phyloP scores from a whole-genome alignment of 495 filamentous ascomycete species.

The Penicillium psychrofluorescens region DNA sequence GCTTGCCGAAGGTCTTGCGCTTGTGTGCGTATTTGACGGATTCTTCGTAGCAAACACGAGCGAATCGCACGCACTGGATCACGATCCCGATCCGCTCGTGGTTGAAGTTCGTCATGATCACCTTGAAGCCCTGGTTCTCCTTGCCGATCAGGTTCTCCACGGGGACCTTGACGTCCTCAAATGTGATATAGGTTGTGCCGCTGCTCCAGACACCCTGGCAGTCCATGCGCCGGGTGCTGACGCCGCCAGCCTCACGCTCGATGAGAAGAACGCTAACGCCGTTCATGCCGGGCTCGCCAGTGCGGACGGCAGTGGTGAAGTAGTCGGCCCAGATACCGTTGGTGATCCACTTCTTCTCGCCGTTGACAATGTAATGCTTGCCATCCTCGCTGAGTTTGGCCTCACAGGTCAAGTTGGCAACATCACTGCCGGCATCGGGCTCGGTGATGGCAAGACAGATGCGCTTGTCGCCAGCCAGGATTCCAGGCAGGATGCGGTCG shows the following conservation, averaged over 20 bases:
- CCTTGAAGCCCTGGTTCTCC: slow-evolving; percentile 98
- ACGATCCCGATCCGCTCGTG: slow-evolving; percentile 98
- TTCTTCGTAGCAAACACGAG: slow-evolving; percentile 95
- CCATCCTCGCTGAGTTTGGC: slow-evolving; percentile 88
- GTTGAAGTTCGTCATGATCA: slow-evolving; percentile 99
- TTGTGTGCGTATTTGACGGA: slow-evolving; percentile 94
- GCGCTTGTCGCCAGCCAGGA: slow-evolving; percentile 86
- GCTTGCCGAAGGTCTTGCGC: slow-evolving; percentile 91
- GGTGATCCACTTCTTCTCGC: slow-evolving; percentile 99
- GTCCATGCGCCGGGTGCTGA: slow-evolving; percentile 91
- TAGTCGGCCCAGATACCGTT: slow-evolving; percentile 96
- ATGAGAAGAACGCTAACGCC: slow-evolving; percentile 87
- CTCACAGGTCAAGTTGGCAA: slow-evolving; percentile 91
- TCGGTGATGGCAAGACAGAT: slow-evolving; percentile 88
- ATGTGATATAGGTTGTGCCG: slow-evolving; percentile 94
- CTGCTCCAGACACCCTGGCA: slow-evolving; percentile 95
- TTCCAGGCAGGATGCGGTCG: slow-evolving; percentile 75
- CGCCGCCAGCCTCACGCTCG: slow-evolving; percentile 69
- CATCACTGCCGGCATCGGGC: slow-evolving; percentile 77
- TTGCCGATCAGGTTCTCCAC: slow-evolving; percentile 97
- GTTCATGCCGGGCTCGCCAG: slow-evolving; percentile 78
- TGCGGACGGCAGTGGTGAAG: slow-evolving; percentile 94
- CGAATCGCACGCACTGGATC: slow-evolving; percentile 93
- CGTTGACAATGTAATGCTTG: slow-evolving; percentile 99
- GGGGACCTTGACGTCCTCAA: slow-evolving; percentile 97